phyloP scores from a whole-genome alignment of 192 early-diverging fungal genomes.

The Backusella sp. region DNA sequence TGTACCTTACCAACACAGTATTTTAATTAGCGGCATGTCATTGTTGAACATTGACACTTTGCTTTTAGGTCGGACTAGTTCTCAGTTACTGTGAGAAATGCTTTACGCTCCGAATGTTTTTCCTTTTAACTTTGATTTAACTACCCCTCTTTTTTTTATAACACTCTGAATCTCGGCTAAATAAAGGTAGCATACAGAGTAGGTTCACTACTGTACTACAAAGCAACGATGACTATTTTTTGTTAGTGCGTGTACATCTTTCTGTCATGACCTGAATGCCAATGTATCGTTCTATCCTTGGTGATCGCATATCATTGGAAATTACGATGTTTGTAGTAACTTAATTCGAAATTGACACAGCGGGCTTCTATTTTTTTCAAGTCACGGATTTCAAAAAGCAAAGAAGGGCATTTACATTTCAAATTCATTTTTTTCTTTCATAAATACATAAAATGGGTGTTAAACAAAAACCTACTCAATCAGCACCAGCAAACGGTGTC shows the following conservation, averaged over 20 bases:
- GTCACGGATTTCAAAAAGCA: neutral
- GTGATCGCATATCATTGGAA: neutral
- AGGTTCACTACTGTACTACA: neutral
- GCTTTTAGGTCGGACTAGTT: neutral
- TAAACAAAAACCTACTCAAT: constrained; percentile 22
- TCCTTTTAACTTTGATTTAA: neutral
- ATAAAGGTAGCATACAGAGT: neutral
- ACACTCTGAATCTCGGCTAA: neutral
- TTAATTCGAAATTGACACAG: neutral
- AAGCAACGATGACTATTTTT: neutral
- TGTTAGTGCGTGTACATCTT: too few relatives aligned
- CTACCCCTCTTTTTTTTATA: neutral
- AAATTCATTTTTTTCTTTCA: neutral
- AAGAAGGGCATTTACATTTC: neutral
- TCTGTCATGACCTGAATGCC: neutral
- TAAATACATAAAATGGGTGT: constrained; percentile 7
- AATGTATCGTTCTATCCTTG: neutral
- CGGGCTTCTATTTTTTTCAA: neutral
- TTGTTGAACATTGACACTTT: neutral
- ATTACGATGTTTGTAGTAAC: neutral
- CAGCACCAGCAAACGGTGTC: neutral
- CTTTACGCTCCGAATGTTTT: neutral
- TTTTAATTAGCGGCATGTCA: neutral
- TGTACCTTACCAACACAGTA: neutral
- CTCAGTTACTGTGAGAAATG: neutral